Conservation (phyloP, 2,329 filamentous ascomycete species). For the Coniochaeta prunicola region DNA sequence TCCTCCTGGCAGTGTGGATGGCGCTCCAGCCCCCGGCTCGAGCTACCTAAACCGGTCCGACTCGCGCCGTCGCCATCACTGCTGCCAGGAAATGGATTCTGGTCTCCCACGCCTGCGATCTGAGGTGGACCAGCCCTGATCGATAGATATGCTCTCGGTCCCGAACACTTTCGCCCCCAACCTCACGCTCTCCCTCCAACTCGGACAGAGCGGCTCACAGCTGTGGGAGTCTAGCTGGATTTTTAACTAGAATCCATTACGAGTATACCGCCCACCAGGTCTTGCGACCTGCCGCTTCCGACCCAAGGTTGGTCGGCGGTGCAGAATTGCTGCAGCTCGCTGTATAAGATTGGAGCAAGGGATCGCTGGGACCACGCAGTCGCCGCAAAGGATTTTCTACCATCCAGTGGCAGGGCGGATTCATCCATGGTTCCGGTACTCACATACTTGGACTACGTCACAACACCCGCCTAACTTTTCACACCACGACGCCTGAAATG, state of each 20-base stretch:
- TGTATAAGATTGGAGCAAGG: neutral
- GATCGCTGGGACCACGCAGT: neutral
- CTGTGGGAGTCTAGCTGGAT: neutral
- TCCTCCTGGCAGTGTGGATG: neutral
- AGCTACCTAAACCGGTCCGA: neutral
- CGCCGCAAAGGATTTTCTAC: neutral
- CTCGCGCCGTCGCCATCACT: neutral
- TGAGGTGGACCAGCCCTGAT: neutral
- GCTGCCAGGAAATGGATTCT: neutral
- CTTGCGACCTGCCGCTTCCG: neutral
- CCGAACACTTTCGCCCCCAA: neutral
- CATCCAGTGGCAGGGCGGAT: neutral
- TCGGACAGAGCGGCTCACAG: neutral
- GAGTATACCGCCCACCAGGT: neutral
- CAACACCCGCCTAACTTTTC: neutral
- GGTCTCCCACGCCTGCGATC: neutral
- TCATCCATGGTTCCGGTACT: neutral
- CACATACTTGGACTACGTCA: neutral
- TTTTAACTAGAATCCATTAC: neutral
- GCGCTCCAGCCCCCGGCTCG: neutral
- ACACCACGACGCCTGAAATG: constrained; percentile 10
- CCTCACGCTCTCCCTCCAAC: neutral
- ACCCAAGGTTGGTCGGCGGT: neutral
- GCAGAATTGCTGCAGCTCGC: neutral
- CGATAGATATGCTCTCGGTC: neutral